A percentile compares a stretch with the other conserved stretches of the same genome.
phyloP scores from a whole-genome alignment of 768 basidiomycete species.

The Trametes meyenii region DNA sequence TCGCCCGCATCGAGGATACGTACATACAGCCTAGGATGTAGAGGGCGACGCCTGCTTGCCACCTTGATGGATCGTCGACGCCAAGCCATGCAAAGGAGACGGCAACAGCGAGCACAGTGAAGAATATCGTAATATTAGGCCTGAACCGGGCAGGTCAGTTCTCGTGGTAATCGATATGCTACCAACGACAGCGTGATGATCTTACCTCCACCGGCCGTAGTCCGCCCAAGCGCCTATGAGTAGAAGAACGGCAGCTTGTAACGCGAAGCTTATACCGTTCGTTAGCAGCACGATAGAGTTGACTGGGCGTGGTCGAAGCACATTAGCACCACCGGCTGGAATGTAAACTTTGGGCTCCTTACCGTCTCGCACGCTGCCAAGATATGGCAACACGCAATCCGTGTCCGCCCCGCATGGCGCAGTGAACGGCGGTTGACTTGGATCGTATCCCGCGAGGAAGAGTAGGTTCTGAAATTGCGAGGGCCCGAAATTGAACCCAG shows the following conservation, averaged over 20 bases:
- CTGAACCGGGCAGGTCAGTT: conserved; percentile 34
- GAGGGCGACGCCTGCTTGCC: conserved; percentile 61
- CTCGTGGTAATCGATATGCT: not conserved
- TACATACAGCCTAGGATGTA: conserved; percentile 67
- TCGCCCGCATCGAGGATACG: not conserved
- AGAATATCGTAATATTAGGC: conserved; percentile 78
- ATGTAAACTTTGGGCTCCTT: not conserved
- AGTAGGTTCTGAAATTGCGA: conserved; percentile 77
- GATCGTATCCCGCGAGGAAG: conserved; percentile 74
- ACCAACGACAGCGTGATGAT: not conserved
- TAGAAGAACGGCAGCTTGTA: conserved; percentile 69
- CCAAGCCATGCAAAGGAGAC: conserved; percentile 82
- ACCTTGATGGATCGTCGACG: conserved; percentile 64
- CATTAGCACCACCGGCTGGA: not conserved
- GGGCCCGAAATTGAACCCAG: conserved; percentile 73
- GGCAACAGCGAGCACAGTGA: conserved; percentile 64
- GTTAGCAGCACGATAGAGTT: conserved; percentile 80
- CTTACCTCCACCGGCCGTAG: conserved; percentile 77
- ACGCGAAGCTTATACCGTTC: conserved; percentile 78
- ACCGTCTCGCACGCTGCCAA: conserved; percentile 62
- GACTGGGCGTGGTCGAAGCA: conserved; percentile 41
- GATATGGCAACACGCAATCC: conserved; percentile 67
- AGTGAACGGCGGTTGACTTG: conserved; percentile 55
- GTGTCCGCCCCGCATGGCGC: conserved; percentile 50
- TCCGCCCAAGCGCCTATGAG: conserved; percentile 79